A percentile compares a stretch with the other conserved stretches of the same genome.
Evolutionary conservation across 1,284 basidiomycete genomes (phyloP).

Genomic region (Ceratobasidium sp.): DNA sequence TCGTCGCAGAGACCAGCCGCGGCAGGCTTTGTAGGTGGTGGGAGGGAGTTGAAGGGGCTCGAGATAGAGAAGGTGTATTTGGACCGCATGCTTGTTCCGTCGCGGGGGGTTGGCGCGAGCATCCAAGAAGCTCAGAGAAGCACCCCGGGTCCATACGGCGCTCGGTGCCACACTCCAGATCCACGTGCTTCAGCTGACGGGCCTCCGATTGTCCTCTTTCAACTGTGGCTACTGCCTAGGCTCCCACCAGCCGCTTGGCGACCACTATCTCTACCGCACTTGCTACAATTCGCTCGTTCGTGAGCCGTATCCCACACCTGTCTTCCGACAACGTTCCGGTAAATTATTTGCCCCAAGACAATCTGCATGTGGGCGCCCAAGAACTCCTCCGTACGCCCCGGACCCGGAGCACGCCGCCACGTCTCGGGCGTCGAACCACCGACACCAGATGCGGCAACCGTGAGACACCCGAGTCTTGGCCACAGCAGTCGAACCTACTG

Average conservation of each 20-base stretch:
- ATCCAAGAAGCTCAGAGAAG: conserved; percentile 32
- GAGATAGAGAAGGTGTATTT: conserved; percentile 37
- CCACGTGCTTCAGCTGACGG: conserved; percentile 36
- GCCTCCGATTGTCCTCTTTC: conserved; percentile 9
- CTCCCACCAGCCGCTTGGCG: conserved; percentile 13
- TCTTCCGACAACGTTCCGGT: conserved; percentile 2
- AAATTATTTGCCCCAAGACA: neutral
- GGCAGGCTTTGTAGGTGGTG: conserved; percentile 36
- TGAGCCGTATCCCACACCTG: neutral
- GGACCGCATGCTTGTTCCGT: conserved; percentile 43
- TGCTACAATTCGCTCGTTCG: neutral
- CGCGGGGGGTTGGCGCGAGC: conserved; percentile 37
- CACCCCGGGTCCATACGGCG: conserved; percentile 34
- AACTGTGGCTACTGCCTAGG: neutral
- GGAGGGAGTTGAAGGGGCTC: conserved; percentile 39
- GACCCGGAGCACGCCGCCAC: neutral
- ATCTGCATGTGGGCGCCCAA: neutral
- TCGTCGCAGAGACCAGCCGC: neutral
- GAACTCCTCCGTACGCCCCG: conserved; percentile 1
- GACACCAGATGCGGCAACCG: conserved; percentile 15
- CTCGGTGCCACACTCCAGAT: conserved; percentile 35
- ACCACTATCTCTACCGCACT: conserved; percentile 17
- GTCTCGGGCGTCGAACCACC: neutral
- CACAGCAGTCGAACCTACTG: neutral
- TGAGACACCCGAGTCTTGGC: neutral